Evolutionary conservation across 1,284 basidiomycete species (phyloP), one percentile per base, ranked within the genome.

Genomic region (Moesziomyces sp.): DNA sequence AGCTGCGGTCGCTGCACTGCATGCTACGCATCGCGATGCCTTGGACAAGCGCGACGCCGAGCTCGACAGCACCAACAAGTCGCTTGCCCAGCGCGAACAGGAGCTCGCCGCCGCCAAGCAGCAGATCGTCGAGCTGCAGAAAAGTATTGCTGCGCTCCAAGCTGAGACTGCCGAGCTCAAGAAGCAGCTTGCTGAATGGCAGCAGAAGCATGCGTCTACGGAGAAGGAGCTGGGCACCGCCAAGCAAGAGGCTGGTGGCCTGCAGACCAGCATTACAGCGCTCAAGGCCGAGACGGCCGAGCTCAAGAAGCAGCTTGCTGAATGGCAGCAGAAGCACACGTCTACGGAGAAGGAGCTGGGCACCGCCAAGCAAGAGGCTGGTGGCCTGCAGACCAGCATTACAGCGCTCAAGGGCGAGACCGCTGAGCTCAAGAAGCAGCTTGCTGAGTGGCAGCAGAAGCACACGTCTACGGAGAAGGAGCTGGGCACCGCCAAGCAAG

Each of bases 51-150:
- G 61, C 42, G 58, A 58, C 38, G 58, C 42, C 26, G 45, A 55
- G 44, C n/a, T 63, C 47, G 44, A 62, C 16, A 30, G 21, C 52
- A 34, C 28, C 47, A 46, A 30, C 13, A 48, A 35, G 19, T 52
- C 54, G 48, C 59, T 69, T 42, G 59, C 47, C n/a, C 45, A 45
- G 14, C 52, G 52, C 19, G 60, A 30, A 14, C 50, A 52, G 8
- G 61, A 69, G 63, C 62, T 74, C 9, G 21, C 24, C 10, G 35
- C 46, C 18, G 73, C 68, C 40, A 59, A 55, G 50, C 47, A 43
- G 6, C 66, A 74, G 53, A 66, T 70, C 43, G 62, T 45, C 16
- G 58, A 66, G 51, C 63, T 74, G n/a, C 67, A 74, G 23, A 55
- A 47, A 51, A 60, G 55, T 52, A 66, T 76, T 38, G 55, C 57